Evolutionary conservation across 2,329 filamentous ascomycete genomes (phyloP).

Genomic region (Scortechinia acanthostroma): DNA sequence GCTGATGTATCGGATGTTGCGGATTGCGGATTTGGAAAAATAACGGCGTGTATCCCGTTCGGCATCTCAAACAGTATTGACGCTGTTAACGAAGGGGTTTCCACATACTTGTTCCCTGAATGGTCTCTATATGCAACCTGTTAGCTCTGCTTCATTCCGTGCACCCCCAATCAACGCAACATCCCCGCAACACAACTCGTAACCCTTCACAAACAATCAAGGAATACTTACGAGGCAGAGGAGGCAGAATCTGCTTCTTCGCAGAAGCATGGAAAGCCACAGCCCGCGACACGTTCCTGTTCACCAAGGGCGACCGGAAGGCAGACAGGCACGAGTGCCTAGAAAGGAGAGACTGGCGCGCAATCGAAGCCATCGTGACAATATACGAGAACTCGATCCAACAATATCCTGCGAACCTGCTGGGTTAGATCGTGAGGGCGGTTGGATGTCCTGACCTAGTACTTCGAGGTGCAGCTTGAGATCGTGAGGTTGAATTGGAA

Average conservation of each 20-base stretch:
- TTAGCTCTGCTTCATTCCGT: constrained; percentile 28
- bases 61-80: constrained; percentile 4
- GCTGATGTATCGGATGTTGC: no score
- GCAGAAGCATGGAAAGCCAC: constrained; percentile 83
- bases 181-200: not conserved
- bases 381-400: no score
- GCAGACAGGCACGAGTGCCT: not conserved
- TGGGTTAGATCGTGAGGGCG: no score
- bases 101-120: constrained; percentile 67
- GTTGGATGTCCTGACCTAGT: no score
- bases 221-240: constrained; percentile 69
- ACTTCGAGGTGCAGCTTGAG: not conserved
- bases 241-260: constrained; percentile 70
- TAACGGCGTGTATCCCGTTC: no score
- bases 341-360: not conserved
- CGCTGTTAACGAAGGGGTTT: constrained; percentile 3
- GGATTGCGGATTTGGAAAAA: no score
- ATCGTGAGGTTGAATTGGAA: no score
- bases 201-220: not conserved
- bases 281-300: constrained; percentile 31
- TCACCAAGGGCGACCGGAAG: not conserved
- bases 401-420: no score
- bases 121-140: constrained; percentile 45
- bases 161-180: not conserved
- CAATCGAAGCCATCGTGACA: not conserved